phyloP scores from a whole-genome alignment of 2,329 filamentous ascomycete genomes.

The Aspergillus aculeatinus region DNA sequence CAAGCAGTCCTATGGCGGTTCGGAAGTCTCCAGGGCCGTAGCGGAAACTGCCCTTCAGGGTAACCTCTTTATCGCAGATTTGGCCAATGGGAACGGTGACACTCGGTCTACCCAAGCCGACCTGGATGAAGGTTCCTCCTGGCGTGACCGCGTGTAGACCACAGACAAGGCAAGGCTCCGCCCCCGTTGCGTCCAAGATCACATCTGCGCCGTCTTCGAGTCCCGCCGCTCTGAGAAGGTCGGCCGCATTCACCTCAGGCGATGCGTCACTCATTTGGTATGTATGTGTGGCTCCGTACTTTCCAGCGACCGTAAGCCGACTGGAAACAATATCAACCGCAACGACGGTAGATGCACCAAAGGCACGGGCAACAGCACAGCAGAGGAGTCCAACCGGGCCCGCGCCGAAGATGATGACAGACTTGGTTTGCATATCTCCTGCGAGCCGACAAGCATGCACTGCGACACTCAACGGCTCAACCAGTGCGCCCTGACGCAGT shows the following conservation, averaged over 20 bases:
- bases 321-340: conserved; percentile 67
- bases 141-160: conserved; percentile 64
- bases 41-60: conserved; percentile 77
- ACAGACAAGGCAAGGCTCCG: conserved; percentile 71
- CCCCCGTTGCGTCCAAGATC: conserved; percentile 74
- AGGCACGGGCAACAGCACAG: conserved; percentile 75
- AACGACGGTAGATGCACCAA: conserved; percentile 75
- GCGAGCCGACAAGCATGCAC: conserved; percentile 78
- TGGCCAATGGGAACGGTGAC: conserved; percentile 69
- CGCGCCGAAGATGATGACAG: conserved; percentile 77
- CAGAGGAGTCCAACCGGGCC: conserved; percentile 83
- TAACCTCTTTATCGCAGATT: conserved; percentile 82
- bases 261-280: conserved; percentile 60
- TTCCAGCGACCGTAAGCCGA: conserved; percentile 71
- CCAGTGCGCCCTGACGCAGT: conserved; percentile 79
- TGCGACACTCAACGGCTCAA: conserved; percentile 81
- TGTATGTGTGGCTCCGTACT: conserved; percentile 55
- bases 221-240: conserved; percentile 59
- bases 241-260: conserved; percentile 69
- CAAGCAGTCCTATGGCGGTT: conserved; percentile 67
- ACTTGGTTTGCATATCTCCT: conserved; percentile 67
- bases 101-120: conserved; percentile 79
- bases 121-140: conserved; percentile 75
- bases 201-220: conserved; percentile 66
- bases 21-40: conserved; percentile 84